Conservation (phyloP, 2,329 filamentous ascomycete genomes). For the Botrytis deweyae region DNA sequence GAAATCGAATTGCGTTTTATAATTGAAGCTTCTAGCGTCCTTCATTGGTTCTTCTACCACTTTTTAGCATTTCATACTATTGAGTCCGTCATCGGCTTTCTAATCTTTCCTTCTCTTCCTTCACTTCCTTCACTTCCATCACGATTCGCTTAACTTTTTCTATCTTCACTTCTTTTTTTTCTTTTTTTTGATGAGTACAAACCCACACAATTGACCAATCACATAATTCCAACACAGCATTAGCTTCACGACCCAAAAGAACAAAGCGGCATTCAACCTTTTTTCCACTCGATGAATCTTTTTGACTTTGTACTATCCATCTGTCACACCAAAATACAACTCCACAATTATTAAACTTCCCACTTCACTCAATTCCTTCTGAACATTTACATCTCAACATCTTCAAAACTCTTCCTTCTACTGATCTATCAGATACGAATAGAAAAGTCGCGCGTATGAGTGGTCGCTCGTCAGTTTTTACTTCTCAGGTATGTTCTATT, state of each 20-base stretch:
- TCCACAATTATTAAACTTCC: constrained; percentile 15
- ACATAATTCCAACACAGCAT: neutral
- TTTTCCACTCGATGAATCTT: neutral
- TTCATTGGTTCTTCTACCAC: neutral
- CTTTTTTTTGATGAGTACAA: neutral
- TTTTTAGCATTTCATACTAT: neutral
- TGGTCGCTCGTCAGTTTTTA: constrained; percentile 81
- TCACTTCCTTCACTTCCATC: neutral
- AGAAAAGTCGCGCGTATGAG: constrained; percentile 68
- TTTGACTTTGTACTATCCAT: neutral
- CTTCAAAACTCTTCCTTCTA: neutral
- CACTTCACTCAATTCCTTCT: neutral
- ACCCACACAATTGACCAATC: constrained; percentile 11
- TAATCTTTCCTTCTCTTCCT: neutral
- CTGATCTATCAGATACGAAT: constrained; percentile 15
- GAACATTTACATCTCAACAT: neutral
- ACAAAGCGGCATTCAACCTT: constrained; percentile 19
- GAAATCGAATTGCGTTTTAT: constrained; percentile 7
- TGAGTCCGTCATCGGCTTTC: constrained; percentile 7
- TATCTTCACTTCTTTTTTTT: neutral
- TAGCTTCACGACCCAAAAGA: neutral
- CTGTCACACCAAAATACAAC: constrained; percentile 3
- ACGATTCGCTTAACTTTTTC: neutral
- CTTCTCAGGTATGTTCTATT: constrained; percentile 67
- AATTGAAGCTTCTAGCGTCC: neutral